Evolutionary conservation across 371 early-diverging fungal genomes (phyloP).

Genomic region (Mortierella sp.): DNA sequence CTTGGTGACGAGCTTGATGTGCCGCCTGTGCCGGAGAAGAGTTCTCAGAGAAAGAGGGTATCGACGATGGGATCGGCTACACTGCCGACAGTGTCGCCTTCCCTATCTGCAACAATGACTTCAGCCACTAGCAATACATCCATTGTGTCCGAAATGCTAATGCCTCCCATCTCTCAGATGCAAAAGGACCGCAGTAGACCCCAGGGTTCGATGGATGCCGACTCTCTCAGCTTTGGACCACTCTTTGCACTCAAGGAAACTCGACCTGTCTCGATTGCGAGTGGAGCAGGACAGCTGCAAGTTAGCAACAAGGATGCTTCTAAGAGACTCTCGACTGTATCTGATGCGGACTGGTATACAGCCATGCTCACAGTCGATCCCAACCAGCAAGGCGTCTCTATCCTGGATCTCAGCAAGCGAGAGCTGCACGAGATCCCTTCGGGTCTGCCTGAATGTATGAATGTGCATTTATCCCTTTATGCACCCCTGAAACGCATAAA

Average conservation of each 20-base stretch:
- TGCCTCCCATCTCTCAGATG: constrained; percentile 9
- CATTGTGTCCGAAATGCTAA: constrained; percentile 3
- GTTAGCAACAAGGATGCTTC: constrained; percentile 1
- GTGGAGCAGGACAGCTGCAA: constrained; percentile 7
- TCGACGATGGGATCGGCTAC: constrained; percentile 44
- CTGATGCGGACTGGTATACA: constrained; percentile 40
- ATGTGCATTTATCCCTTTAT: constrained; percentile 7
- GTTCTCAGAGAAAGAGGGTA: constrained; percentile 40
- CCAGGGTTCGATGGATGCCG: constrained; percentile 17
- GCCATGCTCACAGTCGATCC: constrained; percentile 16
- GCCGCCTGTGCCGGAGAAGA: constrained; percentile 46
- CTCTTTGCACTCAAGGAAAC: constrained; percentile 38
- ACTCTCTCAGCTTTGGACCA: constrained; percentile 37
- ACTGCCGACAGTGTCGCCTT: constrained; percentile 13
- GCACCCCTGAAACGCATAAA: too few species aligned
- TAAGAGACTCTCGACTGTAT: constrained; percentile 32
- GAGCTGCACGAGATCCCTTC: constrained; percentile 34
- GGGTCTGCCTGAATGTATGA: constrained; percentile 38
- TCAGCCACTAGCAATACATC: background rate
- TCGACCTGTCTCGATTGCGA: background rate
- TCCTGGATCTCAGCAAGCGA: constrained; percentile 41
- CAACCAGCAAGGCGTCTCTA: constrained; percentile 37
- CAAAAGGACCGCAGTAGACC: constrained; percentile 17
- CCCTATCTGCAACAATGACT: constrained; percentile 4
- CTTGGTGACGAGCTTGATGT: constrained; percentile 45